Base-by-base conservation (phyloP, 2,329 filamentous ascomycete species). In the Pestalotiopsis sp. region DNA sequence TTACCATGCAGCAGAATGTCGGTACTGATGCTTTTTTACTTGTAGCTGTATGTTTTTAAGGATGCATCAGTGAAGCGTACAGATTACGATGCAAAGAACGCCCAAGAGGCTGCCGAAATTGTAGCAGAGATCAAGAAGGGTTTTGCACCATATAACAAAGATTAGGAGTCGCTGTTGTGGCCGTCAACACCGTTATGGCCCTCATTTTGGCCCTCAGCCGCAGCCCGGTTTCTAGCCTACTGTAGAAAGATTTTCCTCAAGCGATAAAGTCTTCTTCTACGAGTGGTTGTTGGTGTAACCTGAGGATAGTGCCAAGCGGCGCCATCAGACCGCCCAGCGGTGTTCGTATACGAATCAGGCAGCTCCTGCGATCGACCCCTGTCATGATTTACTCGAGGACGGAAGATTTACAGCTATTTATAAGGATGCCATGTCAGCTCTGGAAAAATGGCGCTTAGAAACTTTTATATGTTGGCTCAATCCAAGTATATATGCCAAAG, bases 31-130 rank as follows among this genome's bases (percentile, higher is more conserved):
- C 9, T 12, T 31, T 5, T 9, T 20, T 14, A 20, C 14, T 17
- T 23, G 14, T 63, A 91, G 89, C 82, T 91, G 27, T 84, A 94
- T 66, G 91, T 95, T 25, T 95, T 92, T 79, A 91, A 90, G 77
- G 89, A 91, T 63, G 89, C 90, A 1, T 93, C 95, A 81, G 91
- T 87, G 70, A 95, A 95, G 81, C 82, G 93, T 70, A 96, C 96
- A 79, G 93, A 96, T 72, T 96, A 96, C 78, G 93, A 95, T 80
- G 90, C 92, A n/a, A 89, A 87, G 72, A 91, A 84, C 72, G 84
- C 86, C 12, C 88, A 90, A 38, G 92, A 95, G 80, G 93, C 93
- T 58, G 84, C 87, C n/a, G 92, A 94, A 77, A 94, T 96, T 77
- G 92, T 95, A 36, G 85, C 83, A 68, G 92, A 94, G 81, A 88